Evolutionary conservation across 345 rosid genomes (phyloP), one percentile per base, ranked within the genome.

Genomic region (Gossypium raimondii): DNA sequence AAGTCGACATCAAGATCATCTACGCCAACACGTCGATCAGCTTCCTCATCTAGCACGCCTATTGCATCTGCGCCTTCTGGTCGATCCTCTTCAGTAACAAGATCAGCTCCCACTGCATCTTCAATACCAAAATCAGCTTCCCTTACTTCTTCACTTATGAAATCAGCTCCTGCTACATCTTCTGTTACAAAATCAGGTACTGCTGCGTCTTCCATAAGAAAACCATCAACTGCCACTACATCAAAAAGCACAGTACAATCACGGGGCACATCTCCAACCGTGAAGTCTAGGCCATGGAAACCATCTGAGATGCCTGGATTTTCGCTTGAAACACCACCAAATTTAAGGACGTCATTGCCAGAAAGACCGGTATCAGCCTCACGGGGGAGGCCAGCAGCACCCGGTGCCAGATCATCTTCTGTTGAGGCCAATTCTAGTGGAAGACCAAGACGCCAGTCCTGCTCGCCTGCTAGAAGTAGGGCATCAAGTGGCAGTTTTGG

Each of bases 381-480:
- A 56, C 85, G 91, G 73, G 77, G 86, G 24, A 86, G 95, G 85
- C 88, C 92, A 61, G 89, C 80, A 75, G 89, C 78, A 12, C 75
- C 85, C 7, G 66, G 78, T 67, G 64, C 73, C 72, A 82, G 81
- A 77, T 62, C 87, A 24, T 78, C 87, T 70, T 84, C 87, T 45
- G 76, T 78, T 65, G 89, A 87, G 76, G 74, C 86, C 77, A 79
- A 76, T 59, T 62, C 84, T 60, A 81, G 76, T 27, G 85, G 87
- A 56, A 88, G 83, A 78, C 80, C 86, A 65, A 82, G 83, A 52
- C 80, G 85, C 44, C 93, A 84, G 47, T 89, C 93, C 55, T 86
- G 90, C 81, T 91, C 93, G 41, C 98, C 97, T 0, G 81, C 92
- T 27, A 84, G 89, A 85, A 88, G 85, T 51, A 77, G 93, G 53